These are phyloP conservation scores for Ailanthus altissimus DNA, from an alignment of 345 rosid genomes.

Conservation along the genomic window DNA sequence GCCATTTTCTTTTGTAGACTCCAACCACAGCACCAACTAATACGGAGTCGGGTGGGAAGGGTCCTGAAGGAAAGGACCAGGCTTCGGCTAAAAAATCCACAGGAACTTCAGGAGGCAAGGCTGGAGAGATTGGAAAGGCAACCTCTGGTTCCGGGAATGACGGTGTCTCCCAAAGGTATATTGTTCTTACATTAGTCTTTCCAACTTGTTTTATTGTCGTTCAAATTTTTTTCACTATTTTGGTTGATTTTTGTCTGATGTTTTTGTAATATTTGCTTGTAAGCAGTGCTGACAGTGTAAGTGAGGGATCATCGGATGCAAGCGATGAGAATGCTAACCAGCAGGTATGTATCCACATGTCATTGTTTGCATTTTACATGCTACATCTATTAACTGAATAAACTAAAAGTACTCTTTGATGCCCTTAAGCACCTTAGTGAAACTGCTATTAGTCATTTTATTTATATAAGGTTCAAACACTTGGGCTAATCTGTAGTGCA, in stretches of 20 bases:
- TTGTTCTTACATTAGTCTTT: slow-evolving; percentile 2
- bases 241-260: not conserved
- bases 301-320: slow-evolving; percentile 89
- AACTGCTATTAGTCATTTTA: not conserved
- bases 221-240: not conserved
- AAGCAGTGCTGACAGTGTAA: slow-evolving; percentile 81
- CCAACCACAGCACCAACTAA: slow-evolving; percentile 50
- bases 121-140: slow-evolving; percentile 57
- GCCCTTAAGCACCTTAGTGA: not conserved
- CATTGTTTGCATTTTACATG: not conserved
- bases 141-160: slow-evolving; percentile 92
- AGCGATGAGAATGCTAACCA: slow-evolving; percentile 68
- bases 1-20: slow-evolving; percentile 38
- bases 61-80: slow-evolving; percentile 51
- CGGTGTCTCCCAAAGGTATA: slow-evolving; percentile 76
- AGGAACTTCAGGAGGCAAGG: slow-evolving; percentile 60
- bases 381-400: not conserved
- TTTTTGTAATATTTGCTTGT: slow-evolving; percentile 26
- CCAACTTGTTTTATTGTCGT: not conserved
- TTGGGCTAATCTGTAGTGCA: not conserved
- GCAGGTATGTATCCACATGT: slow-evolving; percentile 45
- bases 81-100: slow-evolving; percentile 66
- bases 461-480: not conserved
- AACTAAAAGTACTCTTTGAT: not conserved
- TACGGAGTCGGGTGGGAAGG: slow-evolving; percentile 54